Evolutionary conservation across 495 filamentous ascomycete species (phyloP).

Genomic region (Tuber aestivum): DNA sequence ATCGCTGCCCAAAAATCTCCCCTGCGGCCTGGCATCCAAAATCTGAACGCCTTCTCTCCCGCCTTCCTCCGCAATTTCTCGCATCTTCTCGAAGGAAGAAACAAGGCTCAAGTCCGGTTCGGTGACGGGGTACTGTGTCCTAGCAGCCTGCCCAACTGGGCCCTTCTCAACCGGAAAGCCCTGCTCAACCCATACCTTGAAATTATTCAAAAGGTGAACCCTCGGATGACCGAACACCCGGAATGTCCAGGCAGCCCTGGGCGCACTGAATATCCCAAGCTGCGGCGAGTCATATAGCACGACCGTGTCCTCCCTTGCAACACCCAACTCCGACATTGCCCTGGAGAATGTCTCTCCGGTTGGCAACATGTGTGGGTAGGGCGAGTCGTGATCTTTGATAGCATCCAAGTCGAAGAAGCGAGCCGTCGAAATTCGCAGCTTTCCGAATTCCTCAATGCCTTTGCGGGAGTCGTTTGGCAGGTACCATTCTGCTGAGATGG

Average conservation of each 20-base stretch:
- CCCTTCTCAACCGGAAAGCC: slow-evolving; percentile 75
- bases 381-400: slow-evolving; percentile 75
- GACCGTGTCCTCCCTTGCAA: slow-evolving; percentile 74
- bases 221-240: slow-evolving; percentile 81
- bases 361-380: slow-evolving; percentile 97
- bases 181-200: slow-evolving; percentile 78
- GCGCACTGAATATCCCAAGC: slow-evolving; percentile 87
- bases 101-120: slow-evolving; percentile 51
- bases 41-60: slow-evolving; percentile 77
- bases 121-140: slow-evolving; percentile 54
- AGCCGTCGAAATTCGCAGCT: slow-evolving; percentile 72
- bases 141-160: slow-evolving; percentile 40
- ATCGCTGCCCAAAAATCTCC: slow-evolving; percentile 73
- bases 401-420: slow-evolving; percentile 97
- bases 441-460: slow-evolving; percentile 67
- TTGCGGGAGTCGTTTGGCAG: slow-evolving; percentile 83
- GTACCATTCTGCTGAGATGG: slow-evolving; percentile 91
- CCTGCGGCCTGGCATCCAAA: slow-evolving; percentile 75
- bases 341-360: slow-evolving; percentile 69
- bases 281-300: slow-evolving; percentile 90
- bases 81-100: slow-evolving; percentile 67
- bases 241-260: slow-evolving; percentile 88
- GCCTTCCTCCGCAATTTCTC: slow-evolving; percentile 68
- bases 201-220: slow-evolving; percentile 92
- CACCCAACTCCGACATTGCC: slow-evolving; percentile 82